Evolutionary conservation across 2,329 filamentous ascomycete genomes (phyloP).

Genomic region (Ustilaginoidea virens): DNA sequence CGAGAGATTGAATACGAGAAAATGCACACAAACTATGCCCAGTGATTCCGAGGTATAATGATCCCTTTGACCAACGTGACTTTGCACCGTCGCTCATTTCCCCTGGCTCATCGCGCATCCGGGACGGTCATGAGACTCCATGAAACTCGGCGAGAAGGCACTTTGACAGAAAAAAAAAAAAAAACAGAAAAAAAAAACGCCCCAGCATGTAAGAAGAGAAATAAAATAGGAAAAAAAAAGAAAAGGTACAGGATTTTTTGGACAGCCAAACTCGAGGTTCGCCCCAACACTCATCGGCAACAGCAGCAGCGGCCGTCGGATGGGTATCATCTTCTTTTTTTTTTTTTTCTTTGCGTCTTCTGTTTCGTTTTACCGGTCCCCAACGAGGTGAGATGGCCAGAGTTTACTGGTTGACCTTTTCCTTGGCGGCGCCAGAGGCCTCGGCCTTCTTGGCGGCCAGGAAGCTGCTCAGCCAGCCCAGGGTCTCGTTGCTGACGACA

Average conservation of each 20-base stretch:
- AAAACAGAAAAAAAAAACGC: not conserved
- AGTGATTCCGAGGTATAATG: conserved; percentile 4
- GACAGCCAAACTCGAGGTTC: too few species aligned
- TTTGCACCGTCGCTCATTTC: too few species aligned
- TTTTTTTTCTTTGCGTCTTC: too few species aligned
- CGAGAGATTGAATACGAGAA: not conserved
- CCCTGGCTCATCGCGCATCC: too few species aligned
- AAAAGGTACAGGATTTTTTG: too few species aligned
- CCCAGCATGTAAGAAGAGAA: not conserved
- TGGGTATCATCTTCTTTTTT: too few species aligned
- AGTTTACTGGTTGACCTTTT: conserved; percentile 31
- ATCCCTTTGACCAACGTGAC: conserved; percentile 1
- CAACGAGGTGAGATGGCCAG: too few species aligned
- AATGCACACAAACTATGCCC: conserved; percentile 3
- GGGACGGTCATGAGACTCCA: too few species aligned
- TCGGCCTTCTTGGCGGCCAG: conserved; percentile 48
- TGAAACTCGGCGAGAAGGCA: too few species aligned
- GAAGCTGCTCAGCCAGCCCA: conserved; percentile 43
- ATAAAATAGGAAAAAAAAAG: too few species aligned
- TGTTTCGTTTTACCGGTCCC: not conserved
- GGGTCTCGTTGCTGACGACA: conserved; percentile 48
- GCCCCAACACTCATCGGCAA: too few species aligned
- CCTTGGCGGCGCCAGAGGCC: conserved; percentile 36
- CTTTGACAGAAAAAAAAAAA: not conserved
- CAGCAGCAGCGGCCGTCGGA: too few species aligned